Percentiles rank a stretch among this genome's conserved stretches.
phyloP scores from a whole-genome alignment of 371 early-diverging fungal species.

The Mucor velutinosus region DNA sequence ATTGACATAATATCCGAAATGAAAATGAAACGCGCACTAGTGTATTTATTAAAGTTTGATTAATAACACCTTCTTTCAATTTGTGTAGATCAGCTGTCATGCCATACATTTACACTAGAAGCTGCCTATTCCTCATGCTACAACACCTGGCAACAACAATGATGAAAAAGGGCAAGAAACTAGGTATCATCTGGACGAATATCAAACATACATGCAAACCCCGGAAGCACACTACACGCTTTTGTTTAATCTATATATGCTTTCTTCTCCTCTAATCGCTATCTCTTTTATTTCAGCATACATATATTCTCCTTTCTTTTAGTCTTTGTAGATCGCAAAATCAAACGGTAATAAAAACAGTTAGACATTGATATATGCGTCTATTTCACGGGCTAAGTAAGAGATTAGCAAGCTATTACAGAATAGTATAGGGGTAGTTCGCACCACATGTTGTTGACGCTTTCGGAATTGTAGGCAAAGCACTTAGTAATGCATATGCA shows the following conservation, averaged over 20 bases:
- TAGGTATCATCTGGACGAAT: neutral
- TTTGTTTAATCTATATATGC: too few relatives aligned
- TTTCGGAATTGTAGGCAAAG: neutral
- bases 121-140: slow-evolving; percentile 4
- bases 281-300: neutral
- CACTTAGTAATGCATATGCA: too few relatives aligned
- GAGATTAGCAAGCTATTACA: neutral
- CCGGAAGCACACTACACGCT: neutral
- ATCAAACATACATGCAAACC: neutral
- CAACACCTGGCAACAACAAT: neutral
- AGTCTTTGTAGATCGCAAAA: neutral
- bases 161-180: neutral
- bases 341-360: neutral
- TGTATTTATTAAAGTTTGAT: neutral
- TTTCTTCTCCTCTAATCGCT: neutral
- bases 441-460: neutral
- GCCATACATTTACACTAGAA: slow-evolving; percentile 17
- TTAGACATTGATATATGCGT: neutral
- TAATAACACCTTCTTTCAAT: neutral
- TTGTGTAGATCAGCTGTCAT: slow-evolving; percentile 21
- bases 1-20: slow-evolving; percentile 6
- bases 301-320: neutral
- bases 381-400: neutral
- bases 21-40: neutral
- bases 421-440: neutral